Evolutionary conservation across 331 rosid species (phyloP), one percentile per base, ranked within the genome.

Genomic region (Pyracantha coccinea): DNA sequence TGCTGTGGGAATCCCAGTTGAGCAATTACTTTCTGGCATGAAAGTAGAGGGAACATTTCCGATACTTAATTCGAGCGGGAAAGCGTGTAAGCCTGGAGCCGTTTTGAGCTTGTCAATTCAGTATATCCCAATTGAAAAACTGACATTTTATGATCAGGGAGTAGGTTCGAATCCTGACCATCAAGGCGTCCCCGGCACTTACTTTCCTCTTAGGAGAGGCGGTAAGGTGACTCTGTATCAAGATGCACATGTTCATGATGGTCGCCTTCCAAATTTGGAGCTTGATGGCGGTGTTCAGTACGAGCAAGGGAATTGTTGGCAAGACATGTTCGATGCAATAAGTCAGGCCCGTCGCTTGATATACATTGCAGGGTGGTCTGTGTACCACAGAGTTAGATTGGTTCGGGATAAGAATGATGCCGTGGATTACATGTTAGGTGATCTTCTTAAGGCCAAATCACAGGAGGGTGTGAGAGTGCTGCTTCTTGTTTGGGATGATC

Each of bases 401-500:
- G 66, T 93, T 75, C 82, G 98, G 38, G 90, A 83, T 62, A 61
- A 45, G 15, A 62, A 28, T 44, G 80, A 81, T 66, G 83, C 55
- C n/a, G 74, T 75, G 33, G 73, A 73, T 68, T 76, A 61, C 66
- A 83, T 74, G 25, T 80, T 93, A 69, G 97, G 98, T 60, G 90
- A 91, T 24, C 92, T 93, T 82, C 93, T 91, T 41, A 93, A 88
- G 80, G 69, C 73, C 16, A 93, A 93, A 78, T 91, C 96, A 52
- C 93, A 86, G 74, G 97, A 93, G 83, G 96, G 96, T 77, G 92
- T 88, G 53, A 88, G 95, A 81, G 96, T 93, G 59, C 75, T 91
- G 81, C 92, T 93, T 35, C 97, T 89, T 76, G 86, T 93, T 45
- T 93, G 97, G 97, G 98, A 90, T 66, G 97, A 93, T 86, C 98